These are phyloP conservation scores for Vicia villosa DNA, from an alignment of 306 rosid species.

Conservation along the genomic window DNA sequence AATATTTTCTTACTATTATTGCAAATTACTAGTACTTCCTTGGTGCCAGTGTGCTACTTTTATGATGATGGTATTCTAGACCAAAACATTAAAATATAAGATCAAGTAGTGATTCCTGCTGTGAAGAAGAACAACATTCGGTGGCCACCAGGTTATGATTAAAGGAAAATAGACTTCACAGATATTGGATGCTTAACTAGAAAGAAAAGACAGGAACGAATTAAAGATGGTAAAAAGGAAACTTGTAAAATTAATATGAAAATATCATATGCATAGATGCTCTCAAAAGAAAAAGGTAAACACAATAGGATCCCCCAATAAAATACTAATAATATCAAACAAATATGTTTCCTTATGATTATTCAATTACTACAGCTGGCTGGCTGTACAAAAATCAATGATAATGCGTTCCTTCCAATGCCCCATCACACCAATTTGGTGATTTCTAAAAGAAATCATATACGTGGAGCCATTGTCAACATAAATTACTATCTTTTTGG, in stretches of 20 bases:
- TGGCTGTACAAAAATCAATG: slow-evolving; percentile 43
- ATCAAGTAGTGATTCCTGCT: slow-evolving; percentile 29
- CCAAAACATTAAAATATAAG: slow-evolving; percentile 27
- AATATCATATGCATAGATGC: slow-evolving; percentile 6
- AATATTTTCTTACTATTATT: slow-evolving; percentile 13
- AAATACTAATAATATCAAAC: slow-evolving; percentile 22
- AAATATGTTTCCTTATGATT: slow-evolving; percentile 25
- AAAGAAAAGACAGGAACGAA: slow-evolving; percentile 44
- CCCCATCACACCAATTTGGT: slow-evolving; percentile 31
- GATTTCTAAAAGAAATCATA: slow-evolving; percentile 22
- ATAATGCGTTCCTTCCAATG: slow-evolving; percentile 34
- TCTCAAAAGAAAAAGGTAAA: slow-evolving; percentile 5
- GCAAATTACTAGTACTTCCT: slow-evolving; percentile 10
- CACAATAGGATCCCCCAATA: slow-evolving; percentile 32
- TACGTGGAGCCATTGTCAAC: slow-evolving; percentile 36
- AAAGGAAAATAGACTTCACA: slow-evolving; percentile 29
- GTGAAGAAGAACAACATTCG: slow-evolving; percentile 27
- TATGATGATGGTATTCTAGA: slow-evolving; percentile 29
- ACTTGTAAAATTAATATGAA: neutral
- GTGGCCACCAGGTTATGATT: slow-evolving; percentile 37
- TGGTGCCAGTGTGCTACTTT: neutral
- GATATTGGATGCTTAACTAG: slow-evolving; percentile 45
- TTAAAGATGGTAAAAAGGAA: slow-evolving; percentile 38
- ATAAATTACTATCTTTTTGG: slow-evolving; percentile 34
- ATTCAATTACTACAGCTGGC: slow-evolving; percentile 40